Conservation (phyloP, 2,329 filamentous ascomycete species). For the Phoma sp. region DNA sequence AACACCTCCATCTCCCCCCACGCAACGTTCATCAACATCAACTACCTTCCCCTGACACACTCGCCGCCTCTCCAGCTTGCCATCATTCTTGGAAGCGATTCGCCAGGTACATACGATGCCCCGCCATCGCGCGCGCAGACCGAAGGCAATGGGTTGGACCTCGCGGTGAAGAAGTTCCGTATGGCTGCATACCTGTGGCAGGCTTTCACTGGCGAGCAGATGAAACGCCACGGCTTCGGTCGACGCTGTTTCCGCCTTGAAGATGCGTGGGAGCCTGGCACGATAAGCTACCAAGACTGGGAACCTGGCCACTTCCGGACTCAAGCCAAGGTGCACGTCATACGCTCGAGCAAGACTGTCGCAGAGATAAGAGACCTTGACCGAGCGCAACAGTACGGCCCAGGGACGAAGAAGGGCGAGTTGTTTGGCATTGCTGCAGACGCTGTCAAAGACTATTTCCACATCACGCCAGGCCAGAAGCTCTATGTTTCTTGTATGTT, state of each 20-base stretch:
- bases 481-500: slow-evolving; percentile 87
- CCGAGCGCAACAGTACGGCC: slow-evolving; percentile 76
- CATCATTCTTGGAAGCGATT: slow-evolving; percentile 87
- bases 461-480: slow-evolving; percentile 75
- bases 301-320: slow-evolving; percentile 78
- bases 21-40: slow-evolving; percentile 79
- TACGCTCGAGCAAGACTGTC: slow-evolving; percentile 82
- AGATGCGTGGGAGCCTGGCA: slow-evolving; percentile 90
- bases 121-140: slow-evolving; percentile 74
- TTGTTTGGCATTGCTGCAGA: slow-evolving; percentile 79
- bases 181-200: slow-evolving; percentile 98
- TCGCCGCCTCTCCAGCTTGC: slow-evolving; percentile 87
- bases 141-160: slow-evolving; percentile 82
- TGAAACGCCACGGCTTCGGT: slow-evolving; percentile 87
- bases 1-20: slow-evolving; percentile 73
- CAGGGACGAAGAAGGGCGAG: slow-evolving; percentile 72
- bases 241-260: slow-evolving; percentile 88
- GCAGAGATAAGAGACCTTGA: slow-evolving; percentile 81
- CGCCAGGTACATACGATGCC: slow-evolving; percentile 82
- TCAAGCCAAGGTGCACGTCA: slow-evolving; percentile 87
- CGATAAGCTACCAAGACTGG: slow-evolving; percentile 76
- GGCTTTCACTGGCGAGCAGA: slow-evolving; percentile 94
- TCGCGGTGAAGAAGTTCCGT: slow-evolving; percentile 85
- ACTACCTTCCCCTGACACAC: slow-evolving; percentile 81
- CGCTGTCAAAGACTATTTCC: slow-evolving; percentile 80